Conservation (phyloP, 139 green algal species). For the Pleodorina starrii region DNA sequence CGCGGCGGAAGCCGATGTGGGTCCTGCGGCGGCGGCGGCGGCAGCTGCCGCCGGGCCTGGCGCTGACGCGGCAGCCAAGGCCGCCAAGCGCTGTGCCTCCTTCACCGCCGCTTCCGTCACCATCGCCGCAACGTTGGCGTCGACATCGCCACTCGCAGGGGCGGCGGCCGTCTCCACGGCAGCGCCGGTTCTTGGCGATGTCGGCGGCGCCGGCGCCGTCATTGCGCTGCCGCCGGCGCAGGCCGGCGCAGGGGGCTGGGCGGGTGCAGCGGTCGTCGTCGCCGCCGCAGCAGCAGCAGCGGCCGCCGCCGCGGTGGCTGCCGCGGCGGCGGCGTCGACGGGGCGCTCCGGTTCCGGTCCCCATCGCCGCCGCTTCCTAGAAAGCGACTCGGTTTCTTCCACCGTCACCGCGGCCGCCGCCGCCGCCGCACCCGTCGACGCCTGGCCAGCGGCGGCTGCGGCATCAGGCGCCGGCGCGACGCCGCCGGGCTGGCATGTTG, state of each 20-base stretch:
- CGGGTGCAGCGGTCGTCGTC: not conserved
- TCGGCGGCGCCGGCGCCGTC: not conserved
- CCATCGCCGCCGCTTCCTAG: no score
- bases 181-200: no score
- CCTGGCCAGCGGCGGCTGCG: no score
- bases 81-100: constrained; percentile 11
- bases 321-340: no score
- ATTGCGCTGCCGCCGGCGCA: no score
- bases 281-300: not conserved
- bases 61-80: not conserved
- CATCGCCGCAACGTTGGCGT: not conserved
- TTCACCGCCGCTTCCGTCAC: not conserved
- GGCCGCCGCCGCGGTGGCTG: not conserved
- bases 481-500: no score
- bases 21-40: not conserved
- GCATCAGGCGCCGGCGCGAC: no score
- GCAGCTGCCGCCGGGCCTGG: not conserved
- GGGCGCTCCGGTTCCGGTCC: no score
- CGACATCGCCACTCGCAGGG: not conserved
- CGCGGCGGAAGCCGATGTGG: not conserved
- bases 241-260: not conserved
- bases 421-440: no score
- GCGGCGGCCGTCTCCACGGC: no score
- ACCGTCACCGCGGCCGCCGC: no score
- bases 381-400: no score